phyloP scores from a whole-genome alignment of 225 moss, liverwort and hornwort genomes.

The Bryum argenteum region DNA sequence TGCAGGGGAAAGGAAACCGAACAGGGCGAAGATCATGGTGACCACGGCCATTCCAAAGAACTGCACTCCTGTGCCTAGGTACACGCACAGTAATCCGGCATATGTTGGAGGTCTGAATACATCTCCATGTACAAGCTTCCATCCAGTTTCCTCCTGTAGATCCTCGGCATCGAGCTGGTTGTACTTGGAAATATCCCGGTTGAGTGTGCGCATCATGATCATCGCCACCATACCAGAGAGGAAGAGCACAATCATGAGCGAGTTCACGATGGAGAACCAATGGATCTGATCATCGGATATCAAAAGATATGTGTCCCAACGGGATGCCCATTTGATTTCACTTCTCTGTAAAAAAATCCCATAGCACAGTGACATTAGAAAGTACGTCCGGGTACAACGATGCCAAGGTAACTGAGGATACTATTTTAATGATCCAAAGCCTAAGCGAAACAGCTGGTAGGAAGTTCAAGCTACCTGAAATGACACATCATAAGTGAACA shows the following conservation, averaged over 20 bases:
- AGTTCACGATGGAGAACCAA: conserved; percentile 96
- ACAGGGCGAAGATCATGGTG: conserved; percentile 87
- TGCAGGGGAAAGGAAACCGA: conserved; percentile 89
- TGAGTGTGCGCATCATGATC: conserved; percentile 99
- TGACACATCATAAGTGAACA: conserved; percentile 78
- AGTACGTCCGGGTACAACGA: conserved; percentile 2
- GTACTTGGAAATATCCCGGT: conserved; percentile 94
- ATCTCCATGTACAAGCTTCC: conserved; percentile 95
- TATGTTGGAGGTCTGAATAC: conserved; percentile 83
- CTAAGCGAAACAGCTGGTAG: background rate
- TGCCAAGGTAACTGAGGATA: background rate
- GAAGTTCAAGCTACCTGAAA: conserved; percentile 51
- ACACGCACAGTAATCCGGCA: conserved; percentile 81
- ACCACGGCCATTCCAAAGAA: conserved; percentile 96
- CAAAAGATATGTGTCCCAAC: conserved; percentile 85
- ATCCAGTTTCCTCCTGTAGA: conserved; percentile 93
- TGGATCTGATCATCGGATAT: conserved; percentile 96
- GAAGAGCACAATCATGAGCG: conserved; percentile 93
- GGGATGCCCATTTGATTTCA: conserved; percentile 85
- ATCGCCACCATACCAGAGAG: conserved; percentile 98
- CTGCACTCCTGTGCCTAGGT: conserved; percentile 88
- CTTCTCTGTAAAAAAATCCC: conserved; percentile 49
- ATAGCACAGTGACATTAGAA: background rate
- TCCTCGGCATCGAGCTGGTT: conserved; percentile 96
- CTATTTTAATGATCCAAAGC: background rate